Base-by-base conservation (phyloP, 148 eudicot genomes). In the Diospyros lotus region DNA sequence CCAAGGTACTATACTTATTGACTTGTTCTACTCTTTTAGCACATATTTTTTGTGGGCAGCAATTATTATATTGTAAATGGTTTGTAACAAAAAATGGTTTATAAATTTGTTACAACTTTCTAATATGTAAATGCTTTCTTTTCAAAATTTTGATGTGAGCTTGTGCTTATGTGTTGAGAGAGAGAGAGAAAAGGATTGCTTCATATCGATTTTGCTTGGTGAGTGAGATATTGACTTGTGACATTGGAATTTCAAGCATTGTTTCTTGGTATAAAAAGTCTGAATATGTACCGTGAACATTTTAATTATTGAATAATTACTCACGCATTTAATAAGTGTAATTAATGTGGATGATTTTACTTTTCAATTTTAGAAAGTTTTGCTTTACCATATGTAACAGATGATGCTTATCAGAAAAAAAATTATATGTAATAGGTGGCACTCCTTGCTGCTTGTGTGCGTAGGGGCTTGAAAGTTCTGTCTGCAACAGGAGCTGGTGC, bases 401-500 rank as follows among this genome's bases (percentile, higher is more conserved):
- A 94, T 95, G 77, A 84, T 97, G 44, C 89, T 95, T 28, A 28
- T 28, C 28, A 28, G 28, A 28, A 28, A 28, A 28, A 28, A 28
- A 28, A 40, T 76, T 15, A 65, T 69, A 69, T 68, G 48, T 80
- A 79, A 69, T 61, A 95, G 98, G 96, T 95, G 77, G 86, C 98
- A 48, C 89, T 95, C 86, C 97, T 95, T 77, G 98, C 97, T 78
- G 97, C 97, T 77, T 95, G 98, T 86, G 92, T 86, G 28, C 87
- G 91, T 66, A 87, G 97, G 81, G 98, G 98, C 65, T 80, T 92
- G 89, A 95, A 86, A 82, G 97, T 95, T 80, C 74, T 95, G 50
- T 95, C 94, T 76, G 98, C 94, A 72, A 95, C 96, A 51, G 98
- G 98, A 82, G 98, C 98, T 64, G 98, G 98, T 56, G 98, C 96